A percentile compares a stretch with the other conserved stretches of the same genome.
Conservation (phyloP, 2,329 filamentous ascomycete species). For the Fusarium cicatricum region DNA sequence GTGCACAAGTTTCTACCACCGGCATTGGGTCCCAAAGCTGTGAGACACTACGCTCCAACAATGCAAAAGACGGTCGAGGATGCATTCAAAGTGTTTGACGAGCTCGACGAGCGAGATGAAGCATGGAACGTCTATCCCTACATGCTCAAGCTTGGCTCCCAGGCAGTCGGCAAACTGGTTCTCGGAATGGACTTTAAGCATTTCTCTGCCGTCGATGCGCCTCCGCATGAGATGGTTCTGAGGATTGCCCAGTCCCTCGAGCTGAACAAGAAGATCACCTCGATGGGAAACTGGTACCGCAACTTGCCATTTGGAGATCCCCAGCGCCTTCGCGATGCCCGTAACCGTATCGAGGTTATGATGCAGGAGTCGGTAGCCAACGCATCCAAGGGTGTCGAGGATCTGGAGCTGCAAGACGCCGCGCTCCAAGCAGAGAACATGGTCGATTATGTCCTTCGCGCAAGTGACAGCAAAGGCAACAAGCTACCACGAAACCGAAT, state of each 20-base stretch:
- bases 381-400: conserved; percentile 48
- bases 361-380: conserved; percentile 50
- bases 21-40: conserved; percentile 65
- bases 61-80: conserved; percentile 65
- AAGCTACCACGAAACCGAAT: conserved; percentile 55
- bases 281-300: conserved; percentile 64
- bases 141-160: conserved; percentile 59
- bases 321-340: conserved; percentile 49
- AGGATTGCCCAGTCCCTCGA: conserved; percentile 59
- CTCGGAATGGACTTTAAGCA: conserved; percentile 57
- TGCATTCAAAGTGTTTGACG: conserved; percentile 59
- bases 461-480: conserved; percentile 62
- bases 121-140: conserved; percentile 59
- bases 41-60: conserved; percentile 65
- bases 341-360: conserved; percentile 46
- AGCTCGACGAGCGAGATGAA: conserved; percentile 57
- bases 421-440: conserved; percentile 57
- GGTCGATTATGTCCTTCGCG: conserved; percentile 61
- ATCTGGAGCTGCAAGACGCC: conserved; percentile 57
- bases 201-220: conserved; percentile 54
- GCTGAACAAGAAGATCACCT: conserved; percentile 67
- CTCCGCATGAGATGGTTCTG: conserved; percentile 59
- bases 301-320: conserved; percentile 66
- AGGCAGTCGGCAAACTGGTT: conserved; percentile 55
- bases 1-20: conserved; percentile 71